Evolutionary conservation across 305 asterid species (phyloP).

Genomic region (Solanum hybrid): DNA sequence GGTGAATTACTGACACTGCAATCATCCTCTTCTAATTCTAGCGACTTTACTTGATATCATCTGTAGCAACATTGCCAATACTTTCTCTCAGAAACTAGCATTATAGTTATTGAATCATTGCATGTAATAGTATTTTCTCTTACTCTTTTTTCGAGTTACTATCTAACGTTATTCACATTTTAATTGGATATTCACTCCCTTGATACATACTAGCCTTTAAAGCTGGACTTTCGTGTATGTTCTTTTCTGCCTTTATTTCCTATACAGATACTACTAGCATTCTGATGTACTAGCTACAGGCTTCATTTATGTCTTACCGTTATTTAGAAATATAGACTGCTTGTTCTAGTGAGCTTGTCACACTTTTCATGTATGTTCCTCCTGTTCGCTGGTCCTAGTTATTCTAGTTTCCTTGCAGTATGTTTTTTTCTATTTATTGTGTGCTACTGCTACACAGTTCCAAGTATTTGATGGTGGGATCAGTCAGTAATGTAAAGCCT

Average conservation of each 20-base stretch:
- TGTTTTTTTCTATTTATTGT: neutral
- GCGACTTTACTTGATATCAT: neutral
- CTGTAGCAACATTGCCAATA: neutral
- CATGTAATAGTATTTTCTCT: neutral
- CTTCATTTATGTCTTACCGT: neutral
- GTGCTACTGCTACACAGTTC: neutral
- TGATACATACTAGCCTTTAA: neutral
- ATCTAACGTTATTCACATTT: neutral
- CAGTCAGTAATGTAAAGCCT: neutral
- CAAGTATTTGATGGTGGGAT: neutral
- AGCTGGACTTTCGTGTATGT: neutral
- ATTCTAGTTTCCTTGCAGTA: neutral
- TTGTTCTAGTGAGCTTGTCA: neutral
- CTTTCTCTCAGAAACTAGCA: neutral
- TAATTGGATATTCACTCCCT: neutral
- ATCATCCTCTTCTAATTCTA: neutral
- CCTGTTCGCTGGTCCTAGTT: neutral
- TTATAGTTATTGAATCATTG: slow-evolving; percentile 1
- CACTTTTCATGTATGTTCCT: neutral
- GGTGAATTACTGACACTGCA: neutral
- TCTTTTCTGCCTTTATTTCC: neutral
- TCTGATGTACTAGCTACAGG: neutral
- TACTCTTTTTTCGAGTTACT: neutral
- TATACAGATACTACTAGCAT: neutral
- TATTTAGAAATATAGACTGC: neutral